phyloP scores from a whole-genome alignment of 2,329 filamentous ascomycete genomes.

The Akanthomyces dipterigenus region DNA sequence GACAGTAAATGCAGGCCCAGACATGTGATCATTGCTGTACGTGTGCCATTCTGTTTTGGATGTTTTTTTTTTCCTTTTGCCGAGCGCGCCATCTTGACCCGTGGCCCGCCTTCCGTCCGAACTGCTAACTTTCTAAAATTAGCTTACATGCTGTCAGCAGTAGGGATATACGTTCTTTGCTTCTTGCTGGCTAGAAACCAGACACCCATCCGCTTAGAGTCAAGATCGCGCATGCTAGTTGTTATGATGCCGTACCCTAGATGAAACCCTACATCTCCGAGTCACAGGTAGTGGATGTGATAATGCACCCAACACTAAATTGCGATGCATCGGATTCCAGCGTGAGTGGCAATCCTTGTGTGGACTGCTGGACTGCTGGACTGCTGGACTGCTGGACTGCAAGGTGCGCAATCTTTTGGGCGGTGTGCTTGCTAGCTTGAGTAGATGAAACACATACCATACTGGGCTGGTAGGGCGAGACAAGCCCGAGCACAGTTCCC shows the following conservation, averaged over 20 bases:
- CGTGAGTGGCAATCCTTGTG: neutral
- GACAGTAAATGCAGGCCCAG: neutral
- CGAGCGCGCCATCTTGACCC: too few species aligned
- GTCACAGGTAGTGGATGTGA: neutral
- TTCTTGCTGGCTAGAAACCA: too few species aligned
- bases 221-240: too few species aligned
- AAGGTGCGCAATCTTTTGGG: neutral
- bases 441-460: neutral
- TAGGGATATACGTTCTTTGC: too few species aligned
- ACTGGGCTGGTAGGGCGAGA: neutral
- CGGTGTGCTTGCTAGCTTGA: neutral
- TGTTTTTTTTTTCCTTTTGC: too few species aligned
- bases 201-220: too few species aligned
- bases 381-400: neutral
- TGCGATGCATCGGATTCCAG: neutral
- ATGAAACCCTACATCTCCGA: neutral
- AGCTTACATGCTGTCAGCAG: too few species aligned
- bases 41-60: neutral
- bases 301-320: neutral
- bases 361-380: neutral
- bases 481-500: neutral
- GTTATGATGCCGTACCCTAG: neutral
- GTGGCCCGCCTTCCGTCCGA: too few species aligned
- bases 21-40: neutral
- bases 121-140: too few species aligned